Evolutionary conservation across 257 asterid species (phyloP).

Genomic region (Lycium barbarum): DNA sequence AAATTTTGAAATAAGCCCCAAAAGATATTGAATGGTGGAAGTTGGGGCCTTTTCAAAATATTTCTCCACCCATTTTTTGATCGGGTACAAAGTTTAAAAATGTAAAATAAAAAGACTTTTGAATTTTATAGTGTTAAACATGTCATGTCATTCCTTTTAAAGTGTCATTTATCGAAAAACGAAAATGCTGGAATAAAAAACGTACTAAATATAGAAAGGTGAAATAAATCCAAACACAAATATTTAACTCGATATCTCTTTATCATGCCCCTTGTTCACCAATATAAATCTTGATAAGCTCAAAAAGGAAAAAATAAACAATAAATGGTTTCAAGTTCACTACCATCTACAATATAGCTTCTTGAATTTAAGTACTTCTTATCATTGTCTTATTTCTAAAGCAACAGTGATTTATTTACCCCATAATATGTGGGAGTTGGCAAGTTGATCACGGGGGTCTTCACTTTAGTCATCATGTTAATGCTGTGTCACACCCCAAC

Average conservation of each 20-base stretch:
- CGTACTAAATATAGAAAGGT: no score
- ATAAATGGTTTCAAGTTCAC: background rate
- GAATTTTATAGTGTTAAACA: background rate
- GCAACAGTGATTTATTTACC: slow-evolving; percentile 43
- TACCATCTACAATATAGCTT: background rate
- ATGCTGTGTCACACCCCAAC: slow-evolving; percentile 47
- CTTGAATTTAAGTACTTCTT: background rate
- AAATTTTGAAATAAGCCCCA: background rate
- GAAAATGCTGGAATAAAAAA: no score
- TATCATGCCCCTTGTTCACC: background rate
- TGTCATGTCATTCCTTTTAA: background rate
- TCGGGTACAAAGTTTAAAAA: background rate
- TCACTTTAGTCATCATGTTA: slow-evolving; percentile 94
- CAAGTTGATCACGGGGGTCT: slow-evolving; percentile 96
- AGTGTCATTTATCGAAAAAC: background rate
- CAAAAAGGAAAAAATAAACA: slow-evolving; percentile 18
- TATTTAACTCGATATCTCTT: background rate
- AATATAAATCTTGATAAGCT: background rate
- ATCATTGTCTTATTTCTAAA: slow-evolving; percentile 19
- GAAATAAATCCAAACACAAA: background rate
- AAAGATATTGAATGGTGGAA: background rate
- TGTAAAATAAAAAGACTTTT: no score
- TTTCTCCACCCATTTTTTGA: background rate
- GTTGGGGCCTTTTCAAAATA: background rate
- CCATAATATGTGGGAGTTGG: slow-evolving; percentile 94